Base-by-base conservation (phyloP, 345 rosid genomes). In the Cardamine resedifolia region DNA sequence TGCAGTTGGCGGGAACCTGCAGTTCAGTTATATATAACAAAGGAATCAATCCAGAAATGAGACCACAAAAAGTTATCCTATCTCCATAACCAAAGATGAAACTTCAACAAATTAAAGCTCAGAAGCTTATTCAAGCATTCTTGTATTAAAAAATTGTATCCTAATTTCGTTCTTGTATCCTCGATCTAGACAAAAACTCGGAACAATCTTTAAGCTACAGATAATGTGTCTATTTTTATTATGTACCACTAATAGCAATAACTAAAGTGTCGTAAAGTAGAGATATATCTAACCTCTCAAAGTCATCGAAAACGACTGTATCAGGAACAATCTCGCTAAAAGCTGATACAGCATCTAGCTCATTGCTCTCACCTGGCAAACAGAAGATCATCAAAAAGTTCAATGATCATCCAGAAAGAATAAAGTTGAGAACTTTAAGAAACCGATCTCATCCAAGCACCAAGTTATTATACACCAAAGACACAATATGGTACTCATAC, bases 281-380 rank as follows among this genome's bases (percentile, higher is more conserved):
- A 11, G 36, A 55, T 23, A 21, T 15, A 20, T 31, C 8, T 33
- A 70, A 94, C 98, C 84, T 86, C 79, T 88, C 90, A 70, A 94
- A 94, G 79, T 91, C 97, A 85, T 91, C 96, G 68, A 94, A 94
- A 66, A 94, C 83, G 66, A 94, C 97, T 10, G 96, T 91, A 73
- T 89, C 93, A 43, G 97, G 97, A 24, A 91, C 98, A 61, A 91
- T 94, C 83, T 91, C 96, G 55, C 96, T 91, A 77, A 91, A 87
- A 56, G 82, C 80, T 73, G 96, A 94, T 4, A 91, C 91, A 50
- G 95, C 95, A 81, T 85, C 93, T 80, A 89, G 72, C 73, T 94
- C 97, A 57, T 86, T 84, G 39, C 66, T 81, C 36, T 78, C 71
- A 21, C 92, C 98, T 84, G 33, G 1, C 5, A 51, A 72, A 23